Base-by-base conservation (phyloP, 345 rosid genomes). In the Hibiscus trionum region DNA sequence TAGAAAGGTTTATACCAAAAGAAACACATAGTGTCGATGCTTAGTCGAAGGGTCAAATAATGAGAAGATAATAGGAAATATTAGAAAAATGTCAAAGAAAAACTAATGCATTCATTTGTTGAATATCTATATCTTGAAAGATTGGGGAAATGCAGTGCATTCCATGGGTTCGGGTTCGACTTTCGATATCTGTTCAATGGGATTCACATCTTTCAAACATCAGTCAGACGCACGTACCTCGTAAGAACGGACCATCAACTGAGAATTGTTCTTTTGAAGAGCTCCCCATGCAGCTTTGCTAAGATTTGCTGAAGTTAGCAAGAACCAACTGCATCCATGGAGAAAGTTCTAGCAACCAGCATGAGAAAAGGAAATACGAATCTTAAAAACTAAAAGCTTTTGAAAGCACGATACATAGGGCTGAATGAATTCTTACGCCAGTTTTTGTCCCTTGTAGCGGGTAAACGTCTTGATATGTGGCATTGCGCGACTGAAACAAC, bases 211-310 rank as follows among this genome's bases (percentile, higher is more conserved):
- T 47, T 47, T 49, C 42, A 56, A 24, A 19, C 11, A 15, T 44
- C 6, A 10, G 12, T 50, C 24, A 47, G 11, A 5, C 44, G 39
- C 33, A 46, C 69, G 63, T 77, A 90, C 99, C 96, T 95, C 97
- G 12, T 92, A 95, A 53, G 99, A 95, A 77, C 99, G 93, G 56
- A 90, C 82, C 99, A 92, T 95, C 80, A 95, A 80, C 80, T 95
- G 99, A 53, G 97, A 88, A 75, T 89, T 88, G 74, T 88, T 95
- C 84, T 92, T 95, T 79, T 95, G 97, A 61, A 92, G 86, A 70
- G 96, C 89, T 73, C 97, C 99, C 99, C 97, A 92, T 15, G 99
- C 97, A 60, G 97, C 99, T 87, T 95, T 95, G 84, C 99, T 92
- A 63, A 95, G 99, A 77, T 95, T 92, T 61, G 97, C 76, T 26